Evolutionary conservation across 331 rosid species (phyloP).

Genomic region (Arachis monticola): DNA sequence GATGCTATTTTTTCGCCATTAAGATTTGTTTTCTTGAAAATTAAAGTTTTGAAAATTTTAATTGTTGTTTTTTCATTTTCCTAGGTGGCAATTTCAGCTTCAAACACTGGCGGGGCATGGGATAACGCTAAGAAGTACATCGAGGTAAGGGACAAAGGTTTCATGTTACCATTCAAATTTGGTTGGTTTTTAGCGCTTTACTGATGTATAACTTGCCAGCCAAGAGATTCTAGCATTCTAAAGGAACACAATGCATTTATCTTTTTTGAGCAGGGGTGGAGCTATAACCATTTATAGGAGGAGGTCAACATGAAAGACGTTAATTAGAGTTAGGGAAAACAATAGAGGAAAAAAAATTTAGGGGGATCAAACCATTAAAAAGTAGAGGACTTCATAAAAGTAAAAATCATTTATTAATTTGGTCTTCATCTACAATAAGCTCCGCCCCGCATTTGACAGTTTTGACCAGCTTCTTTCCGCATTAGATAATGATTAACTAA

Average conservation of each 20-base stretch:
- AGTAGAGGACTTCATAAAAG: too few relatives aligned
- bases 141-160: constrained; percentile 44
- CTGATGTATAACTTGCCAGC: background rate
- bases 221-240: background rate
- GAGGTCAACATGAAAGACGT: too few relatives aligned
- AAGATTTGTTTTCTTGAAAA: constrained; percentile 6
- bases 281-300: too few relatives aligned
- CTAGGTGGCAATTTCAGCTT: constrained; percentile 71
- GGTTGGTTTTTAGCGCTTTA: constrained; percentile 8
- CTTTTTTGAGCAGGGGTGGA: background rate
- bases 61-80: constrained; percentile 5
- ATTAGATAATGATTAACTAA: too few relatives aligned
- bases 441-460: too few relatives aligned
- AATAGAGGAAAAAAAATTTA: too few relatives aligned
- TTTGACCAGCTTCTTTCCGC: too few relatives aligned
- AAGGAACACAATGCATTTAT: constrained; percentile 12
- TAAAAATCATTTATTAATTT: too few relatives aligned
- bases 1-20: background rate
- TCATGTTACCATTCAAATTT: constrained; percentile 10
- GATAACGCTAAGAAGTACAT: constrained; percentile 76
- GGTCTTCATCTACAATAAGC: too few relatives aligned
- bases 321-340: too few relatives aligned
- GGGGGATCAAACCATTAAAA: too few relatives aligned
- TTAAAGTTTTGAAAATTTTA: background rate
- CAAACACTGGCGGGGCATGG: constrained; percentile 81